Percentiles rank a stretch among this genome's conserved stretches.
These are phyloP conservation scores for Penicillium rolfsii DNA, from an alignment of 2,329 filamentous ascomycete species.

Conservation along the genomic window DNA sequence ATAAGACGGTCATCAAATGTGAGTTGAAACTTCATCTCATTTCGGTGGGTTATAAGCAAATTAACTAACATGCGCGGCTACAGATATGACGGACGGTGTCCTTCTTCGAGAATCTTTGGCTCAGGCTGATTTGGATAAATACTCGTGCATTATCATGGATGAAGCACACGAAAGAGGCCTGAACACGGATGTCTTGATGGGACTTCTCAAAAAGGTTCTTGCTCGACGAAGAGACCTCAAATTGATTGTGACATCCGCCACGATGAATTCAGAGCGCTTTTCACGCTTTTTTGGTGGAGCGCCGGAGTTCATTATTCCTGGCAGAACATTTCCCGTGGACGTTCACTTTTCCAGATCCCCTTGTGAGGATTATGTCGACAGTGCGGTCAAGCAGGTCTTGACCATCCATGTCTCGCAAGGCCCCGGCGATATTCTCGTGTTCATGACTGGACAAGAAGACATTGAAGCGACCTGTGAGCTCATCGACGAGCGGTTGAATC, in stretches of 20 bases:
- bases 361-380: constrained; percentile 97
- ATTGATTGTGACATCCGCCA: constrained; percentile 95
- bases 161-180: constrained; percentile 96
- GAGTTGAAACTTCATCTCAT: constrained; percentile 27
- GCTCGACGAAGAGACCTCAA: constrained; percentile 88
- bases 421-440: constrained; percentile 89
- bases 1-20: constrained; percentile 92
- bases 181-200: constrained; percentile 97
- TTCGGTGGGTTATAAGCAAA: not conserved
- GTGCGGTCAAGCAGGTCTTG: constrained; percentile 92
- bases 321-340: constrained; percentile 94
- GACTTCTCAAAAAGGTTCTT: constrained; percentile 94
- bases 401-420: constrained; percentile 96
- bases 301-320: constrained; percentile 94
- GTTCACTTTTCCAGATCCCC: constrained; percentile 93
- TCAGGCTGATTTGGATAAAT: constrained; percentile 89
- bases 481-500: constrained; percentile 80
- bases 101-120: constrained; percentile 89
- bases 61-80: constrained; percentile 17
- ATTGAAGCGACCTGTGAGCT: constrained; percentile 97
- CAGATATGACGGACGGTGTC: constrained; percentile 95
- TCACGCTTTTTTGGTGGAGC: constrained; percentile 95
- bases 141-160: constrained; percentile 99
- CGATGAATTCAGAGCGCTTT: constrained; percentile 97
- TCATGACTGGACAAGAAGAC: constrained; percentile 99